Conservation (phyloP, 345 rosid species). For the Luvunga scandens region DNA sequence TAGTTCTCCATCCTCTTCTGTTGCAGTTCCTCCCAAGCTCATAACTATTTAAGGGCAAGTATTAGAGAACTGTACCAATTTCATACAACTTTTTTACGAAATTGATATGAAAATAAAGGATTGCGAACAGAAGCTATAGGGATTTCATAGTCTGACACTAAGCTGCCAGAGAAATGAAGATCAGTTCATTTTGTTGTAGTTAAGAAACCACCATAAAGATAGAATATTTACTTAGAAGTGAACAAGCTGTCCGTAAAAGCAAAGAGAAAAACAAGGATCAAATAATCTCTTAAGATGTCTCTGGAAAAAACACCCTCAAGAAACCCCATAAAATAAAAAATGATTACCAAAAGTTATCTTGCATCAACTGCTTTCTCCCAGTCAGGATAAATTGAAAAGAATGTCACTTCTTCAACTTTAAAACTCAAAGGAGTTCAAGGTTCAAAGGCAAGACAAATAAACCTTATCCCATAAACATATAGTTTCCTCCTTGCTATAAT, state of each 20-base stretch:
- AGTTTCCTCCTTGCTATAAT: not conserved
- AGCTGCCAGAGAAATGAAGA: not conserved
- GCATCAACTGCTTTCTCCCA: not conserved
- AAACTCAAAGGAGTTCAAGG: not conserved
- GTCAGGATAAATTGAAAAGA: not conserved
- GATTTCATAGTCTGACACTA: not conserved
- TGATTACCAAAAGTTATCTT: not conserved
- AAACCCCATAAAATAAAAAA: not conserved
- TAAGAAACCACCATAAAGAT: not conserved
- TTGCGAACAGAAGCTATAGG: not conserved
- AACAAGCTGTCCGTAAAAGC: not conserved
- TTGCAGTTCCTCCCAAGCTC: conserved; percentile 79
- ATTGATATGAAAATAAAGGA: conserved; percentile 2
- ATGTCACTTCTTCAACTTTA: not conserved
- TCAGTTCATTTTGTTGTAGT: not conserved
- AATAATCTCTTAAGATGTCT: not conserved
- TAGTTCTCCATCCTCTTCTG: conserved; percentile 69
- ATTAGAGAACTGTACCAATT: conserved; percentile 11
- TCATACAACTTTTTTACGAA: not conserved
- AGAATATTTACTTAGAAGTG: not conserved
- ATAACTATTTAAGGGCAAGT: conserved; percentile 38
- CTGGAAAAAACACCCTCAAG: not conserved
- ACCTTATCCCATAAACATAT: not conserved
- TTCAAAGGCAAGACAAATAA: not conserved
- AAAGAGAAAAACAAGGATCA: not conserved